phyloP scores from a whole-genome alignment of 441 rosid genomes.

The Adansonia grandidieri region DNA sequence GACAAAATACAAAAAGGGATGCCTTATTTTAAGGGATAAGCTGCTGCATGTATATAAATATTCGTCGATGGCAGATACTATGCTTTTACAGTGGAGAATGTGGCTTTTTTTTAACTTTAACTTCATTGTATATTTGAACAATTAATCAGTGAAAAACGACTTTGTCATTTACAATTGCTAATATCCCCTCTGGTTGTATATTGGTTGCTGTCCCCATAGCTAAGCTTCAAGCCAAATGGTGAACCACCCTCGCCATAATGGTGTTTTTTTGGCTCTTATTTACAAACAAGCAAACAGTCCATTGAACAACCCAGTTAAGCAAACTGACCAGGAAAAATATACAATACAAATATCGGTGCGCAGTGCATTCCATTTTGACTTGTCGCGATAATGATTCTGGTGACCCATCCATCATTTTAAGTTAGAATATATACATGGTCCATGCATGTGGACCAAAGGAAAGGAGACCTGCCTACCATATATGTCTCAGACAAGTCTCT shows the following conservation, averaged over 20 bases:
- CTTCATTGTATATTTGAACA: background rate
- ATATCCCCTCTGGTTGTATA: background rate
- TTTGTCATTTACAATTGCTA: background rate
- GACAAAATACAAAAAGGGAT: background rate
- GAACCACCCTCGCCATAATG: background rate
- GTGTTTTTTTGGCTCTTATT: background rate
- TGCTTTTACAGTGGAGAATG: constrained; percentile 10
- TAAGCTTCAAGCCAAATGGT: constrained; percentile 24
- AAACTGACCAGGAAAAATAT: background rate
- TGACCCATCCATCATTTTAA: background rate
- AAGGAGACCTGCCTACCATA: too few species aligned
- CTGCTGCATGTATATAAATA: background rate
- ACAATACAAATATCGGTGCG: background rate
- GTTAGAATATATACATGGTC: background rate
- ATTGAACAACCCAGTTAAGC: background rate
- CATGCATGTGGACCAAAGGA: too few species aligned
- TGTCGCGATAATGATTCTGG: constrained; percentile 3
- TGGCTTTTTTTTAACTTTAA: background rate
- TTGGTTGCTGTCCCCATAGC: background rate
- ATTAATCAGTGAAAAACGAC: background rate
- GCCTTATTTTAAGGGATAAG: background rate
- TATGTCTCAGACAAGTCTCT: too few species aligned
- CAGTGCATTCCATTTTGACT: constrained; percentile 13
- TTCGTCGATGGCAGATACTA: background rate
- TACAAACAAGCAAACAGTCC: background rate